Base-by-base conservation (phyloP, 2,329 filamentous ascomycete genomes). In the Juglanconis sp. region DNA sequence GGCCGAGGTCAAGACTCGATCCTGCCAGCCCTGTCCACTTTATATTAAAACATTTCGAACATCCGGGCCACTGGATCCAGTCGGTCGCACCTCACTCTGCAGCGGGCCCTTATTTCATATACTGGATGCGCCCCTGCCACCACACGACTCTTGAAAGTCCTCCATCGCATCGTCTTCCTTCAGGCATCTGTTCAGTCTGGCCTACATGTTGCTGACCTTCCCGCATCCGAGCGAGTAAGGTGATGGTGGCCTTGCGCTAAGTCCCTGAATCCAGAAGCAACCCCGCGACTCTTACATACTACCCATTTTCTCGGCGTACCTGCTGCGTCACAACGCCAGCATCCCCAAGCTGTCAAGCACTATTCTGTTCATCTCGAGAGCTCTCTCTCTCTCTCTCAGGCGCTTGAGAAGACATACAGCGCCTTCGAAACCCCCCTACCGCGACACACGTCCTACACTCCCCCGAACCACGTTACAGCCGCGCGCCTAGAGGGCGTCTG, bases 11-110 rank as follows among this genome's bases (percentile, higher is more conserved):
- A 7, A 38, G 8, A 38, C 53, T 48, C 54, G 50, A 62, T 62
- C 50, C 60, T 62, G 48, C 53, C 53, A 50, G 44, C 11, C 46
- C 59, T 57, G 61, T 63, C 61, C 61, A 60, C 61, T 63, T 61
- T 63, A 57, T 63, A 60, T 63, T 63, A 63, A 60, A 58, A 60
- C 44, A 32, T 40, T 60, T 48, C 24, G 47, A 56, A 53, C 53
- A 48, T 57, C 49, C 53, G 53, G 44, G 40, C 60, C 57, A 60
- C 48, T 38, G 53, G 53, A 36, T 51, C 49, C 57, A 56, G 44
- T 30, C 17, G 32, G 44, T 30, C 17, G 32, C n/a, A 34, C 44
- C 30, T 30, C 35, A 48, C 53, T 46, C 53, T 56, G 44, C 53
- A 56, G 53, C 57, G 57, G 60, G 57, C 38, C 57, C 57, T 54